Percentiles rank a stretch among this genome's conserved stretches.
Conservation (phyloP, 768 basidiomycete species). For the Trichaptum fuscoviolaceum region DNA sequence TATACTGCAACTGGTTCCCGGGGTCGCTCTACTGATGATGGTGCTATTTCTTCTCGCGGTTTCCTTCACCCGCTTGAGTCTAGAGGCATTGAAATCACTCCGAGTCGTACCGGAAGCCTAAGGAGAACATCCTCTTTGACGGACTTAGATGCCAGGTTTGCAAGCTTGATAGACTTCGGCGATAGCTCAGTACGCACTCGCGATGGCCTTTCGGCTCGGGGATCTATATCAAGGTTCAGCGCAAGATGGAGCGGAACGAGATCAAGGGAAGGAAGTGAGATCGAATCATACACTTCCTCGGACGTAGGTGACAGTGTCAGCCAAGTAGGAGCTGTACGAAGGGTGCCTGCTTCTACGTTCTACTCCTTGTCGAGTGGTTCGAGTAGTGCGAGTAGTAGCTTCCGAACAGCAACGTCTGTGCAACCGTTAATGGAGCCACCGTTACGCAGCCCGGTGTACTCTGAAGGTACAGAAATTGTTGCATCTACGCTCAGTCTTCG, state of each 20-base stretch:
- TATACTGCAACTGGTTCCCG: neutral
- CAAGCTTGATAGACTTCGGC: constrained; percentile 25
- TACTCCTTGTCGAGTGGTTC: neutral
- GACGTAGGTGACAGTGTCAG: neutral
- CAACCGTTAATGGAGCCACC: constrained; percentile 5
- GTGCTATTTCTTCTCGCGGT: constrained; percentile 53
- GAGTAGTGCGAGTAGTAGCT: neutral
- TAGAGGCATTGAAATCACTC: constrained; percentile 24
- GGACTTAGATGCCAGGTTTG: constrained; percentile 63
- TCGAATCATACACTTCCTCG: neutral
- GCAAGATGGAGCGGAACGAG: neutral
- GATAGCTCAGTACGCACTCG: neutral
- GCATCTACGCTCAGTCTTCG: constrained; percentile 49
- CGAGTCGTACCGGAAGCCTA: constrained; percentile 53
- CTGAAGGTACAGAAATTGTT: constrained; percentile 36
- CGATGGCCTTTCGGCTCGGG: neutral
- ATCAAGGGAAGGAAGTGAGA: neutral
- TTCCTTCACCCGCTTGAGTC: constrained; percentile 49
- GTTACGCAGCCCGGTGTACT: constrained; percentile 13
- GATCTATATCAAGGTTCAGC: neutral
- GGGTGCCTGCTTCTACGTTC: neutral
- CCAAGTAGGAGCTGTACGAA: neutral
- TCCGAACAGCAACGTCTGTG: neutral
- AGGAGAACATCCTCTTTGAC: constrained; percentile 70
- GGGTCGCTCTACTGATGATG: constrained; percentile 69